Base-by-base conservation (phyloP, 78 protist species). In the Protostelium mycophagum region DNA sequence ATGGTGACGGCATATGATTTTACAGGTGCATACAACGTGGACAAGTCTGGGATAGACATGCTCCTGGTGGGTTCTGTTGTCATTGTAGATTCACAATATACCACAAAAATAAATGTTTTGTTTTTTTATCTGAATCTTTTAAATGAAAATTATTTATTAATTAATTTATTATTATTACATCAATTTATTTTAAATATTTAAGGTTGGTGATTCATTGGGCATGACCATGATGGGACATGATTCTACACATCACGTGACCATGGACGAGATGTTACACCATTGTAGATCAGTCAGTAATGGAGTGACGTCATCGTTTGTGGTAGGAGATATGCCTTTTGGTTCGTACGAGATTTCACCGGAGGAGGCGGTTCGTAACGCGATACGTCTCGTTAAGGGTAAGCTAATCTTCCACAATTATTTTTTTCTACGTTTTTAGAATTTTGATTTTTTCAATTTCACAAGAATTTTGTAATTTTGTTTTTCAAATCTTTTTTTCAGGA, bases 251-350 rank as follows among this genome's bases (percentile, higher is more conserved):
- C 88, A 38, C 28, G 97, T 97, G 63, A 96, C 97, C 25, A 91
- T 97, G 95, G 97, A 97, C 10, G 95, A 97, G 34, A 97, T 98
- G 95, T 35, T 97, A 1, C 96, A 93, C 63, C 98, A 96, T 88
- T 94, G 97, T 39, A 85, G 88, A 34, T 91, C 96, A 0, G 98
- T 96, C n/a, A 36, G 95, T 1, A 83, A 94, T 0, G 99, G 98
- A 10, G 34, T 88, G 0, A 28, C 28, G 0, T 9, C 88, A 23
- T 38, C 95, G 28, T 95, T 97, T 84, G 92, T 97, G 28, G 92
- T 98, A 36, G 98, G 97, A 84, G 99, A 98, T 84, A 95, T 98
- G 96, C 99, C 99, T 83, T 98, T 97, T 34, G 99, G 99, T 25
- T 87, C 94, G 51, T 98, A 91, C 83, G 96, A 97, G 37, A 85